Percentiles rank a stretch among this genome's conserved stretches.
Conservation (phyloP, 257 asterid species). For the Penstemon davidsonii region DNA sequence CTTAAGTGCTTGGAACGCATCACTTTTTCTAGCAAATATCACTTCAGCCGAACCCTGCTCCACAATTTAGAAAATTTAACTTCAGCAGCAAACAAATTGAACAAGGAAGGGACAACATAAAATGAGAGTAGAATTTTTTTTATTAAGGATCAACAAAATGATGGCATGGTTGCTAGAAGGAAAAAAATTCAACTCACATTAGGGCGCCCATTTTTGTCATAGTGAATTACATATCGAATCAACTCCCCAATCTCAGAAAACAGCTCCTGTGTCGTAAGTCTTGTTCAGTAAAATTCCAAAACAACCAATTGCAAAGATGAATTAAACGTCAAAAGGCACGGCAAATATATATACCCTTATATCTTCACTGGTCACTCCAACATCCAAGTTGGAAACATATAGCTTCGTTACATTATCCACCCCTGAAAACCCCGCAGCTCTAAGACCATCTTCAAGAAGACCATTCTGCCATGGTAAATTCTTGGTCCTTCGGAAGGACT, state of each 20-base stretch:
- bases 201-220: conserved; percentile 81
- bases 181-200: conserved; percentile 55
- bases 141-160: not conserved
- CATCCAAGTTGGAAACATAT: conserved; percentile 69
- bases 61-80: not conserved
- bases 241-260: conserved; percentile 85
- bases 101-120: not conserved
- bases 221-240: conserved; percentile 79
- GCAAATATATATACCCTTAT: conserved; percentile 75
- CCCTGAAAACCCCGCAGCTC: conserved; percentile 80
- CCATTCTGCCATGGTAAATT: conserved; percentile 84
- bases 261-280: conserved; percentile 72
- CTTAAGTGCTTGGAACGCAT: conserved; percentile 79
- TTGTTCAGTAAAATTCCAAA: conserved; percentile 45
- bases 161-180: not conserved
- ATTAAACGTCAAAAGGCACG: conserved; percentile 29
- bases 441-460: conserved; percentile 80
- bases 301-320: conserved; percentile 37
- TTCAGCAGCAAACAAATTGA: not conserved
- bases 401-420: conserved; percentile 67
- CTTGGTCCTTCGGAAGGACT: conserved; percentile 84
- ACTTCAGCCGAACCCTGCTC: conserved; percentile 89
- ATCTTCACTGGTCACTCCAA: conserved; percentile 81
- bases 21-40: conserved; percentile 69
- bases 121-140: not conserved